Conservation (phyloP, 176 grass and related monocot species). For the Zoysia pacifica region DNA sequence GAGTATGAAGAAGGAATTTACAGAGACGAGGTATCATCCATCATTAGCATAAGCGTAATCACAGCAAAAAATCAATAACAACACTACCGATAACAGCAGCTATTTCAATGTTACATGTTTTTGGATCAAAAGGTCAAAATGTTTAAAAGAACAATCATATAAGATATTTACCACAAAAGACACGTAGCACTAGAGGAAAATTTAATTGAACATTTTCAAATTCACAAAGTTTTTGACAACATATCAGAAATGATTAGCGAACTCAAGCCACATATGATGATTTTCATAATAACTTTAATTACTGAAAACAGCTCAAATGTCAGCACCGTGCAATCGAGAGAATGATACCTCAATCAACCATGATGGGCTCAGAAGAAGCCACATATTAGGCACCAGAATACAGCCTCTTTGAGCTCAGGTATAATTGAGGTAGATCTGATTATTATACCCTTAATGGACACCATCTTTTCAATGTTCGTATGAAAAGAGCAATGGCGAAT, state of each 20-base stretch:
- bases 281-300: background rate
- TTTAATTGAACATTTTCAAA: background rate
- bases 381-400: constrained; percentile 87
- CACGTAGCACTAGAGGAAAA: background rate
- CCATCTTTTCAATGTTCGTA: constrained; percentile 96
- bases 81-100: too few species aligned
- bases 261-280: background rate
- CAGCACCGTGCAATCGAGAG: background rate
- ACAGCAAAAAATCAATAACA: too few species aligned
- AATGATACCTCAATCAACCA: constrained; percentile 89
- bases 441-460: constrained; percentile 95
- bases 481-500: background rate
- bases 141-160: background rate
- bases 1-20: too few species aligned
- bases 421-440: constrained; percentile 92
- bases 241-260: background rate
- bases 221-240: background rate
- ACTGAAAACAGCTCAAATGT: background rate
- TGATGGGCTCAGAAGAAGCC: constrained; percentile 88
- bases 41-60: too few species aligned
- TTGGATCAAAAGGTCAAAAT: background rate
- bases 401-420: constrained; percentile 91
- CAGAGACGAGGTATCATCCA: too few species aligned
- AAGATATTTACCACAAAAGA: background rate
- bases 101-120: background rate